Conservation (phyloP, 148 eudicot genomes). For the Rhododendron vialii region DNA sequence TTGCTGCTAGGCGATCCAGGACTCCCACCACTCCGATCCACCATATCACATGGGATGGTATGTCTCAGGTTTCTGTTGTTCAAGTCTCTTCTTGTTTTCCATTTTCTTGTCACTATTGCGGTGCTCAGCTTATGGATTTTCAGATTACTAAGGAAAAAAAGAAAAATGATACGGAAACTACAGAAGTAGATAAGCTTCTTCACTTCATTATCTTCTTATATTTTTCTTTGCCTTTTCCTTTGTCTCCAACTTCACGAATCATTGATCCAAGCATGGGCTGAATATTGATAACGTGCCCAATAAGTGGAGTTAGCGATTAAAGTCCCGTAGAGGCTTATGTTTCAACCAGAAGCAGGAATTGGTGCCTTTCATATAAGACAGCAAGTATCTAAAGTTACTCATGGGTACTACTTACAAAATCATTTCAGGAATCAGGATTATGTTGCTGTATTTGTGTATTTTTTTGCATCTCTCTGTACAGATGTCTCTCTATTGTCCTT, state of each 20-base stretch:
- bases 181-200: neutral
- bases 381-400: neutral
- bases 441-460: neutral
- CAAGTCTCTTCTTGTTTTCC: neutral
- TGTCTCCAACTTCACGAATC: neutral
- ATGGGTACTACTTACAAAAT: neutral
- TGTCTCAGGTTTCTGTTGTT: neutral
- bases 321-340: neutral
- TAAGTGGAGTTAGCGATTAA: neutral
- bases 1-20: neutral
- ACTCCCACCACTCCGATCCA: neutral
- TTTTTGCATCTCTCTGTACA: neutral
- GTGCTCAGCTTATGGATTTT: neutral
- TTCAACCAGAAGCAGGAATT: neutral
- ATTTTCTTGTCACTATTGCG: neutral
- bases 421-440: neutral
- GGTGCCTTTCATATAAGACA: neutral
- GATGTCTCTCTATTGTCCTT: neutral
- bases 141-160: neutral
- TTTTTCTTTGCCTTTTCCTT: neutral
- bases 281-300: neutral
- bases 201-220: neutral
- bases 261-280: neutral
- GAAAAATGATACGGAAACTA: neutral
- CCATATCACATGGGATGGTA: slow-evolving; percentile 14